Conservation (phyloP, 805 yeast species). For the Saccharomycopsis selenospora region DNA sequence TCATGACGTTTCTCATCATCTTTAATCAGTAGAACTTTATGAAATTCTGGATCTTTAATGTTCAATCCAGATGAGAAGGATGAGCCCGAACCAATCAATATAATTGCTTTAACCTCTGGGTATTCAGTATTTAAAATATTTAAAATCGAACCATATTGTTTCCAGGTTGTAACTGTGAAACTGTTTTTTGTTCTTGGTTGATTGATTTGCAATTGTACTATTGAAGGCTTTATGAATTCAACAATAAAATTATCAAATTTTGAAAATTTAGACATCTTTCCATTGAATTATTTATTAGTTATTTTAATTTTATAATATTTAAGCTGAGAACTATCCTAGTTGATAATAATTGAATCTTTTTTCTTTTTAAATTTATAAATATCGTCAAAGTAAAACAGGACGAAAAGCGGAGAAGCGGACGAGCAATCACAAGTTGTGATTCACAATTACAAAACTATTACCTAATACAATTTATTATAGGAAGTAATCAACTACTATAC, state of each 20-base stretch:
- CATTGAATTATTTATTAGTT: no score
- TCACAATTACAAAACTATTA: no score
- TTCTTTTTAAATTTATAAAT: no score
- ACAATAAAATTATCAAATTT: slow-evolving; percentile 22
- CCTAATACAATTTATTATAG: no score
- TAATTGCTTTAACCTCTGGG: slow-evolving; percentile 40
- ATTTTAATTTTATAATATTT: not conserved
- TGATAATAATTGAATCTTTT: no score
- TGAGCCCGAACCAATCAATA: slow-evolving; percentile 48
- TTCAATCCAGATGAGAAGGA: slow-evolving; percentile 65
- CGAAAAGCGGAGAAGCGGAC: no score
- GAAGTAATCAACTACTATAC: no score
- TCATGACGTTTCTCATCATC: slow-evolving; percentile 26
- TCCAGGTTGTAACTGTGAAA: slow-evolving; percentile 48
- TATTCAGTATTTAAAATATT: slow-evolving; percentile 36
- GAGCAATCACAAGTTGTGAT: no score
- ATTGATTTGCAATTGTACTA: slow-evolving; percentile 53
- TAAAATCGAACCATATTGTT: slow-evolving; percentile 46
- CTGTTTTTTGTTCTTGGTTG: slow-evolving; percentile 57
- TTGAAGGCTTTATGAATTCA: slow-evolving; percentile 24
- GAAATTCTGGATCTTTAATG: slow-evolving; percentile 29
- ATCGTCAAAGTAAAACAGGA: no score
- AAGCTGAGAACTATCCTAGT: not conserved
- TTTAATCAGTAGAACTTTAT: slow-evolving; percentile 14
- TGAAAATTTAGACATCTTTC: not conserved